Evolutionary conservation across 148 eudicot genomes (phyloP).

Genomic region (Rhododendron ferrugineum): DNA sequence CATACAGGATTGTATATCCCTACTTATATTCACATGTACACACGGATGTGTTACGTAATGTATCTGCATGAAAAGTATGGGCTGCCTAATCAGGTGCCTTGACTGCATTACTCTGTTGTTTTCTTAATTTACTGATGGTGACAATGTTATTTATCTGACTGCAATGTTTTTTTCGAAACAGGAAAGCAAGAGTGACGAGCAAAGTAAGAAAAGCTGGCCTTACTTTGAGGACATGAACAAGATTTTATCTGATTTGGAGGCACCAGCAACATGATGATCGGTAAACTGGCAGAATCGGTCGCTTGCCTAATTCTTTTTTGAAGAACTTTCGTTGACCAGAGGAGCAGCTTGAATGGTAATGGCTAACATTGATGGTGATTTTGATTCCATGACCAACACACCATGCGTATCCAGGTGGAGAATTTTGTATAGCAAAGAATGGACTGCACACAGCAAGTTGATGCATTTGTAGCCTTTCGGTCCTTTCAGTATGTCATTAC

Average conservation of each 20-base stretch:
- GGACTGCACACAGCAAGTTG: neutral
- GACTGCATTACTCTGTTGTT: neutral
- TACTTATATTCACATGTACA: neutral
- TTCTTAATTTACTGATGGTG: neutral
- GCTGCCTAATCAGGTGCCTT: neutral
- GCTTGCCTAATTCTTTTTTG: neutral
- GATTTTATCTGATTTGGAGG: slow-evolving; percentile 50
- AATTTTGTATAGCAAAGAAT: slow-evolving; percentile 9
- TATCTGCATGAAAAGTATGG: neutral
- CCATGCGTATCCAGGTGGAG: neutral
- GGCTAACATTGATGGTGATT: neutral
- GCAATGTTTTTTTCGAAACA: slow-evolving; percentile 22
- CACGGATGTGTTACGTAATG: too few species aligned
- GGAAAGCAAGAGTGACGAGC: slow-evolving; percentile 57
- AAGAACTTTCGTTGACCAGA: neutral
- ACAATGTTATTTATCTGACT: neutral
- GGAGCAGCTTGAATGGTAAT: neutral
- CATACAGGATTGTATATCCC: neutral
- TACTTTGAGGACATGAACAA: slow-evolving; percentile 55
- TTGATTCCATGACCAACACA: neutral
- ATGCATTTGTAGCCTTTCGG: slow-evolving; percentile 17
- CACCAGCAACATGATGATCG: slow-evolving; percentile 11
- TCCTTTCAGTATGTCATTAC: too few species aligned
- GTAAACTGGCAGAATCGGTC: neutral
- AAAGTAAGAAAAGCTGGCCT: slow-evolving; percentile 56